These are phyloP conservation scores for Casuarina cunninghamiana DNA, from an alignment of 306 rosid genomes.

Conservation along the genomic window DNA sequence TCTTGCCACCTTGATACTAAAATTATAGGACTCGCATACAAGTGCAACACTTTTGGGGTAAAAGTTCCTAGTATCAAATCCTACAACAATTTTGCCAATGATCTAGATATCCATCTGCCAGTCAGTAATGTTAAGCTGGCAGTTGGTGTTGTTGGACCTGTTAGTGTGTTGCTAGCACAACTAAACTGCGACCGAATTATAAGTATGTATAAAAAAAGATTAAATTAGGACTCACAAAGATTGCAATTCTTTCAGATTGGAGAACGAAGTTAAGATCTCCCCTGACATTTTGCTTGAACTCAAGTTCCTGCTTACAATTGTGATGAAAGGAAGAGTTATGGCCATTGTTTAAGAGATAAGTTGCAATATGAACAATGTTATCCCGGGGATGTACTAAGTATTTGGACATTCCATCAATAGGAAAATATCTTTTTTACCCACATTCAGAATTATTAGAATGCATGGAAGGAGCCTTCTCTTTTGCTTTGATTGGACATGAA, in stretches of 20 bases:
- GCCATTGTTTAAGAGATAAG: too few species aligned
- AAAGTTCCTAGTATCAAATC: neutral
- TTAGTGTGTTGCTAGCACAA: neutral
- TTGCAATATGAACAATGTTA: neutral
- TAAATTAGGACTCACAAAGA: conserved; percentile 18
- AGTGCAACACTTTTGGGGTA: neutral
- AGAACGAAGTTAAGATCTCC: conserved; percentile 11
- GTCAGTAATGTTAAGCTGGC: neutral
- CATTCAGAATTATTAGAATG: neutral
- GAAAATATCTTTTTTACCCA: too few species aligned
- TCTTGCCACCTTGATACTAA: too few species aligned
- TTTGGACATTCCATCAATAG: neutral
- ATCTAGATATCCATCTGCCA: neutral
- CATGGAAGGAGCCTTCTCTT: too few species aligned
- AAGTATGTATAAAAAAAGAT: neutral
- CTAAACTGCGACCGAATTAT: too few species aligned
- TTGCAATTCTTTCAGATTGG: conserved; percentile 15
- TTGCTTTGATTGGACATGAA: too few species aligned
- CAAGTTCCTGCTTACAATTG: conserved; percentile 34
- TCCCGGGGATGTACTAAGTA: neutral
- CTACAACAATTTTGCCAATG: neutral
- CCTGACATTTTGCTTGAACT: conserved; percentile 29
- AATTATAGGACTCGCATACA: too few species aligned
- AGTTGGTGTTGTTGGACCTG: neutral
- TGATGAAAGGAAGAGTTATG: too few species aligned